A percentile compares a stretch with the other conserved stretches of the same genome.
Conservation (phyloP, 1,139 yeast genomes). For the Candida tetrigidarum region DNA sequence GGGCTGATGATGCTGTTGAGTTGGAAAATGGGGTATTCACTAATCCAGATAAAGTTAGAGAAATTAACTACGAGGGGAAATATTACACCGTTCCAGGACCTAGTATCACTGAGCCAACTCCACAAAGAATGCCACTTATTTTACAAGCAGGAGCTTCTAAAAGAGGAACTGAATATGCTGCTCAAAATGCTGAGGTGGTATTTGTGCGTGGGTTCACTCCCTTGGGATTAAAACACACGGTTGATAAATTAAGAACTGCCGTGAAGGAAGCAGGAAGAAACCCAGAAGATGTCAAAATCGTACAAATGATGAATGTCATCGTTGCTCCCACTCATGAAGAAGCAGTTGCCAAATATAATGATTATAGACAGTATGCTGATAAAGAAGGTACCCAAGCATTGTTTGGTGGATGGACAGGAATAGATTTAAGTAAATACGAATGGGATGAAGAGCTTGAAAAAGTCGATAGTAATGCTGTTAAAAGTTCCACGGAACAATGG, state of each 20-base stretch:
- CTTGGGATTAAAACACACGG: conserved; percentile 26
- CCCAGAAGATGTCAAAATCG: conserved; percentile 30
- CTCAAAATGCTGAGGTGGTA: conserved; percentile 45
- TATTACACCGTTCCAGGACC: conserved; percentile 47
- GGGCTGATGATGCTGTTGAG: conserved; percentile 46
- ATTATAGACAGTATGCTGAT: conserved; percentile 31
- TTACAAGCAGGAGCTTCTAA: conserved; percentile 50
- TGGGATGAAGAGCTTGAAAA: conserved; percentile 29
- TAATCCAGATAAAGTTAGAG: conserved; percentile 18
- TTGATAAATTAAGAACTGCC: conserved; percentile 25
- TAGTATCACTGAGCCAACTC: conserved; percentile 43
- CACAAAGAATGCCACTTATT: conserved; percentile 44
- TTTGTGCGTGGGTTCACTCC: conserved; percentile 33
- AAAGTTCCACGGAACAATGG: conserved; percentile 28
- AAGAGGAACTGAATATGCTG: conserved; percentile 42
- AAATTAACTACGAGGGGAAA: conserved; percentile 34
- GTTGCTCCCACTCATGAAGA: conserved; percentile 37
- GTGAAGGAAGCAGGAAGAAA: conserved; percentile 33
- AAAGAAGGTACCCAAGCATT: conserved; percentile 37
- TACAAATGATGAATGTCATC: conserved; percentile 29
- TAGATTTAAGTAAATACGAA: conserved; percentile 30
- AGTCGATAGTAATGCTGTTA: conserved; percentile 27
- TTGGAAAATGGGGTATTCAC: conserved; percentile 31
- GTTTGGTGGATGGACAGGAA: conserved; percentile 37
- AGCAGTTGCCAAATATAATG: conserved; percentile 30